Evolutionary conservation across 257 asterid genomes (phyloP), one percentile per base, ranked within the genome.

Genomic region (Fraxinus americana): DNA sequence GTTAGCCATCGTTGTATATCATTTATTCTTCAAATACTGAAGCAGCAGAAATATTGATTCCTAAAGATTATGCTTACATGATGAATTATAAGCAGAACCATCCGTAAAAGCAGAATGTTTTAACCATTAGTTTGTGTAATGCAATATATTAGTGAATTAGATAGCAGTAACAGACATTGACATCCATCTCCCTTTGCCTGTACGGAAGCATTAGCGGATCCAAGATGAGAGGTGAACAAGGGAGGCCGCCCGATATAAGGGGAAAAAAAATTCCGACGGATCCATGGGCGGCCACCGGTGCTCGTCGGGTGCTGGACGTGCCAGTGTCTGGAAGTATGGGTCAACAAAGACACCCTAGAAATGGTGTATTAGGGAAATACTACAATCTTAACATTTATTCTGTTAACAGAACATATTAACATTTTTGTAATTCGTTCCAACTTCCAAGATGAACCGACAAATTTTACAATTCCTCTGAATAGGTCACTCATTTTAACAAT

Each of bases 31-130:
- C 43, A 38, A 1, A 61, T 21, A 23, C 74, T 50, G 48, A 65
- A 13, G 35, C 52, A 32, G 48, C 68, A 74, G 35, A 54, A n/a
- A 74, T 71, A 16, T 38, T 52, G 38, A 30, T 50, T 59, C 66
- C 35, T 32, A 57, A 80, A 35, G 43, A 77, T 70, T 71, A 72
- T 59, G 81, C 71, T 30, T 54, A 54, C 36, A 30, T 21, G 38
- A 30, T 23, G 67, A 73, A 59, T 36, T 34, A 38, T 69, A 21
- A 61, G 48, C 27, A 59, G 32, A 52, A 75, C 11, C n/a, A 43
- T 12, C 17, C 0, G 25, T 10, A 50, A 36, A 71, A 41, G 34
- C 23, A 71, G 10, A 11, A 21, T 36, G 25, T 8, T 59, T 59
- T n/a, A 59, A n/a, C 10, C 30, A 59, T 21, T 59, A 59, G 30